phyloP scores from a whole-genome alignment of 2,329 filamentous ascomycete species.

The Leptographium galeiforme region DNA sequence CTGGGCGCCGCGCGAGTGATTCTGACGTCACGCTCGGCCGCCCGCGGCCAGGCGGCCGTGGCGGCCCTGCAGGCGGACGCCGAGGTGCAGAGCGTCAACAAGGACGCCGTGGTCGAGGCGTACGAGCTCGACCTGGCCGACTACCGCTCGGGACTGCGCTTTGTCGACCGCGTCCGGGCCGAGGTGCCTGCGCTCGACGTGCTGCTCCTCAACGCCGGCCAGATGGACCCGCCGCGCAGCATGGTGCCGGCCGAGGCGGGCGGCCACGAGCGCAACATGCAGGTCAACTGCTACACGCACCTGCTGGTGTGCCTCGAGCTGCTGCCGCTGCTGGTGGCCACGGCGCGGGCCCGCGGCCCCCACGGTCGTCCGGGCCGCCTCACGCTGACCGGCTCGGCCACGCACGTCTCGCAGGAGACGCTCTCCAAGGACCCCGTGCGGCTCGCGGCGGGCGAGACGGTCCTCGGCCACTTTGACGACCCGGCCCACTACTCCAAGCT shows the following conservation, averaged over 20 bases:
- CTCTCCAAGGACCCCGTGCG: background rate
- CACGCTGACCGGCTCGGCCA: background rate
- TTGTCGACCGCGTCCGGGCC: background rate
- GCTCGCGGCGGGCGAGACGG: background rate
- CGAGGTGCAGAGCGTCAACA: background rate
- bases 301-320: background rate
- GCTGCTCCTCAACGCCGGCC: background rate
- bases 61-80: background rate
- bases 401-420: background rate
- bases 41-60: background rate
- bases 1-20: background rate
- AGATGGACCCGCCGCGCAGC: background rate
- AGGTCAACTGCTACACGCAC: background rate
- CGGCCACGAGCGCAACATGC: constrained; percentile 1
- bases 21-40: background rate
- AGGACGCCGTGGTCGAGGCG: background rate
- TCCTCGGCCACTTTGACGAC: background rate
- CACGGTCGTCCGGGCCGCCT: background rate
- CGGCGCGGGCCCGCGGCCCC: background rate
- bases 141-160: background rate
- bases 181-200: background rate
- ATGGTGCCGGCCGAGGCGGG: background rate
- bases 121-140: background rate
- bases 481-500: background rate
- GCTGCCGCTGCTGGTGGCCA: background rate